Percentiles rank a stretch among this genome's conserved stretches.
phyloP scores from a whole-genome alignment of 164 flowering plant genomes.

The Annona cherimola region DNA sequence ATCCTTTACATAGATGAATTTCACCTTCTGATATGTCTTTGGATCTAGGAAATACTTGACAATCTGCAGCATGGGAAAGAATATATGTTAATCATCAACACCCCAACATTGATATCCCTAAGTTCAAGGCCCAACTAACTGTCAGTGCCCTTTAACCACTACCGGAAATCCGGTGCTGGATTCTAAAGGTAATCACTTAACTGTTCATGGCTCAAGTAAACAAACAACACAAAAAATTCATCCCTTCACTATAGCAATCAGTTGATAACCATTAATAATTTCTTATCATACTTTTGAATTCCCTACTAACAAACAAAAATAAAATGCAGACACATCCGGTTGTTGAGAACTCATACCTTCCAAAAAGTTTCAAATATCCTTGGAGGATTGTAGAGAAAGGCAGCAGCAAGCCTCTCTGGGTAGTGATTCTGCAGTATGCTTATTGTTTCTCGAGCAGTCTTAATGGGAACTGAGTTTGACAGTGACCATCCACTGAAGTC shows the following conservation, averaged over 20 bases:
- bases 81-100: too few relatives aligned
- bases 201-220: too few relatives aligned
- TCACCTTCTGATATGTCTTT: slow-evolving; percentile 82
- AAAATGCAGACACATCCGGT: background rate
- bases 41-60: slow-evolving; percentile 78
- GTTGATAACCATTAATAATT: too few relatives aligned
- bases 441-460: slow-evolving; percentile 63
- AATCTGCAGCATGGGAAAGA: slow-evolving; percentile 35
- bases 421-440: slow-evolving; percentile 78
- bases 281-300: background rate
- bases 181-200: too few relatives aligned
- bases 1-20: slow-evolving; percentile 88
- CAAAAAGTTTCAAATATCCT: slow-evolving; percentile 88
- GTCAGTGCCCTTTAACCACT: too few relatives aligned
- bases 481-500: slow-evolving; percentile 89
- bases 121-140: too few relatives aligned
- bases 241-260: too few relatives aligned
- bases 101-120: too few relatives aligned
- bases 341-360: slow-evolving; percentile 52
- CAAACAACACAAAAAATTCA: too few relatives aligned
- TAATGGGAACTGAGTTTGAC: slow-evolving; percentile 55
- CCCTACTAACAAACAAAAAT: background rate
- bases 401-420: slow-evolving; percentile 83
- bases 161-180: too few relatives aligned
- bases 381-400: slow-evolving; percentile 90